Evolutionary conservation across 208 protist genomes (phyloP).

Genomic region (Leishmania amazonensis): DNA sequence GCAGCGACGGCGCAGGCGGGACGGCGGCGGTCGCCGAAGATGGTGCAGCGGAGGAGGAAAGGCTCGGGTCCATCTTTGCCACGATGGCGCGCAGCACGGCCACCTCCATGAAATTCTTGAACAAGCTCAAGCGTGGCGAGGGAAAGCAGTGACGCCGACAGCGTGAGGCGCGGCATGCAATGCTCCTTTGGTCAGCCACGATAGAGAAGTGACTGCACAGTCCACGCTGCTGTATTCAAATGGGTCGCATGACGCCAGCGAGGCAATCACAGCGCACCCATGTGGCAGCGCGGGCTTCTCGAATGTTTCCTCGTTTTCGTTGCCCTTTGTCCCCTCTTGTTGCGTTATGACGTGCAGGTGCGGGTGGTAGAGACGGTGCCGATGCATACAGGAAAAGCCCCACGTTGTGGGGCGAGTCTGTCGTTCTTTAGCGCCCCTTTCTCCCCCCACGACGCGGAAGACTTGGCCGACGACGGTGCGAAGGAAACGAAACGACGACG

Average conservation of each 20-base stretch:
- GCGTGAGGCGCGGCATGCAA: not conserved
- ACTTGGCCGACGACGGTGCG: not conserved
- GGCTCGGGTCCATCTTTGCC: slow-evolving; percentile 59
- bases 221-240: not conserved
- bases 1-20: not conserved
- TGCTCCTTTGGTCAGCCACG: not conserved
- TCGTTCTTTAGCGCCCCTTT: not conserved
- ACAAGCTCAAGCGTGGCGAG: slow-evolving; percentile 69
- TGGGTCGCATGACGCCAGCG: not conserved
- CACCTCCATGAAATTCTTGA: slow-evolving; percentile 71
- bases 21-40: slow-evolving; percentile 1
- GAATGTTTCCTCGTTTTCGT: not conserved
- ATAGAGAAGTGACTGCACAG: not conserved
- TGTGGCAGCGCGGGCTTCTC: not conserved
- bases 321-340: not conserved
- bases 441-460: not conserved
- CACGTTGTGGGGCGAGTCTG: too few relatives aligned
- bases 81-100: slow-evolving; percentile 61
- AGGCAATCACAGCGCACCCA: not conserved
- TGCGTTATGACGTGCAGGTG: too few relatives aligned
- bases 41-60: slow-evolving; percentile 35
- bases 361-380: not conserved
- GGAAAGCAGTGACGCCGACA: slow-evolving; percentile 17
- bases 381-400: not conserved
- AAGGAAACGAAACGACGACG: not conserved